These are phyloP conservation scores for Heritiera fomes DNA, from an alignment of 345 rosid species.

Conservation along the genomic window DNA sequence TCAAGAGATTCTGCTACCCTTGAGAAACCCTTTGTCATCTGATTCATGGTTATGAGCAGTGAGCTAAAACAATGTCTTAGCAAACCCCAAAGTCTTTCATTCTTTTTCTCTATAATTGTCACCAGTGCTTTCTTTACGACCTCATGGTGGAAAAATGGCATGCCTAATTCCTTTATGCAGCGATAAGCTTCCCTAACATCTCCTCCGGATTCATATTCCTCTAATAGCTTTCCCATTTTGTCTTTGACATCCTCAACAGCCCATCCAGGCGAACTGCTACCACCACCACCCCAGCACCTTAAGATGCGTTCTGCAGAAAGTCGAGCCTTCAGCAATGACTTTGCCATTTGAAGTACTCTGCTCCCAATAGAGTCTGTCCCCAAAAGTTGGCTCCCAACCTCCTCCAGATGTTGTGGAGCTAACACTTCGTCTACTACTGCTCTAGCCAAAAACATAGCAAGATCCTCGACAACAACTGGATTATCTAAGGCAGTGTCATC, in stretches of 20 bases:
- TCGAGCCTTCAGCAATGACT: constrained; percentile 68
- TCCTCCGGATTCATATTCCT: constrained; percentile 81
- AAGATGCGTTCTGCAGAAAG: constrained; percentile 77
- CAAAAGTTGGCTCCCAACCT: constrained; percentile 48
- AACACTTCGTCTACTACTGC: constrained; percentile 83
- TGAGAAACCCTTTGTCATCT: constrained; percentile 75
- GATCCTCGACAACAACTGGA: constrained; percentile 80
- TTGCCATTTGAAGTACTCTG: constrained; percentile 74
- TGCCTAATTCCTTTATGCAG: constrained; percentile 78
- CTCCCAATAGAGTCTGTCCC: constrained; percentile 54
- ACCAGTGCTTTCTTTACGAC: constrained; percentile 73
- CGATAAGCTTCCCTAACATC: constrained; percentile 65
- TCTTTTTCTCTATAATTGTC: constrained; percentile 60
- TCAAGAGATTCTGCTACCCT: constrained; percentile 69
- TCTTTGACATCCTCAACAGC: constrained; percentile 75
- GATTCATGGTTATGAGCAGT: constrained; percentile 69
- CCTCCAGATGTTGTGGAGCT: constrained; percentile 74
- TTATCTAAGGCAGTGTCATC: constrained; percentile 88
- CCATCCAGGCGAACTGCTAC: constrained; percentile 57
- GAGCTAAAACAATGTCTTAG: constrained; percentile 57
- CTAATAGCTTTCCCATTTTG: constrained; percentile 60
- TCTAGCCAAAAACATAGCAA: constrained; percentile 80
- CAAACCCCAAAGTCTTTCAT: constrained; percentile 56
- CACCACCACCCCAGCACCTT: constrained; percentile 88
- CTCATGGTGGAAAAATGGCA: constrained; percentile 89